Evolutionary conservation across 2,329 filamentous ascomycete species (phyloP), one percentile per base, ranked within the genome.

Genomic region (Arthroderma sp.): DNA sequence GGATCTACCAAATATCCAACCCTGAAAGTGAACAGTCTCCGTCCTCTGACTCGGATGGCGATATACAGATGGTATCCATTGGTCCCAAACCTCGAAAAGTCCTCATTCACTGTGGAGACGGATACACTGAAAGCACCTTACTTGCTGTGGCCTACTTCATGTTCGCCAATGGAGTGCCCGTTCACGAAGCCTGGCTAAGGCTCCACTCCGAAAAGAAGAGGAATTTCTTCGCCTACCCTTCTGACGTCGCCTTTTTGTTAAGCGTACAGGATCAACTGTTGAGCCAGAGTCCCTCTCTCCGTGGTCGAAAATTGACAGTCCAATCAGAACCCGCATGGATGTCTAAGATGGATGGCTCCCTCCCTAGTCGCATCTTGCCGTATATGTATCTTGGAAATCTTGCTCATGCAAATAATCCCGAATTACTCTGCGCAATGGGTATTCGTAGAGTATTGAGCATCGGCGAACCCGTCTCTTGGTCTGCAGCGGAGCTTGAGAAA

Each of bases 381-480:
- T 95, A 96, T 59, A 87, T 98, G 80, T 98, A 98, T 59, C 75
- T 98, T 8, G 91, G 91, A 1, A 96, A 96, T 55, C 72, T 96
- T 10, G 79, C 78, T 0, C 91, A 98, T 59, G 91, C 91, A 5
- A 96, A 96, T 58, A 96, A 96, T 54, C 85, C 88, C 0, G 83
- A 85, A 44, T 68, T 98, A 30, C 67, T 98, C 30, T 74, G 71
- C 49, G 77, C 81, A 38, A 67, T 98, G 47, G 89, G 89, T 0
- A 94, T 98, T 48, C 75, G 73, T 9, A 85, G 93, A 55, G 80
- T 98, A 37, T 70, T 98, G 29, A 95, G 88, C 55, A 87, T 98
- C 29, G 91, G 91, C 2, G 91, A 98, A 67, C 80, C 80, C 2
- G 77, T 91, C 1, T 78, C 77, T 52, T 96, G 91, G 91, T 72